A percentile compares a stretch with the other conserved stretches of the same genome.
These are phyloP conservation scores for Neurospora sp. DNA, from an alignment of 495 filamentous ascomycete genomes.

Conservation along the genomic window DNA sequence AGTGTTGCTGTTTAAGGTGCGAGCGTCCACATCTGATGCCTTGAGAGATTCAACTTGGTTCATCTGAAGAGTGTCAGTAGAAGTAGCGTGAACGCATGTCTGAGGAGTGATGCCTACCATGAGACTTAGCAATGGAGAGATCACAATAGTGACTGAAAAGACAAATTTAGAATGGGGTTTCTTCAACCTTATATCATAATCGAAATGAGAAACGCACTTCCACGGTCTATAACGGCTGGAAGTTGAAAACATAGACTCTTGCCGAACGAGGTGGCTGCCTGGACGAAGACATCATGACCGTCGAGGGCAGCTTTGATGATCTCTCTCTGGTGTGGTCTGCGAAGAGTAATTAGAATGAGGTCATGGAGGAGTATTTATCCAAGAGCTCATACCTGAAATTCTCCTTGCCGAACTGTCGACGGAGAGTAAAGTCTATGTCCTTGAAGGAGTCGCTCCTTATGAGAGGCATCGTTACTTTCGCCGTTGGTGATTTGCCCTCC, in stretches of 20 bases:
- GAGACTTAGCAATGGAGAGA: conserved; percentile 80
- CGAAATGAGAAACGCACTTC: conserved; percentile 50
- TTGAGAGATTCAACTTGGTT: conserved; percentile 82
- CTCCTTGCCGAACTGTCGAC: conserved; percentile 68
- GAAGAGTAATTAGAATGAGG: not conserved
- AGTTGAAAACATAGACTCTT: conserved; percentile 94
- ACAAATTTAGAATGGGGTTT: no score
- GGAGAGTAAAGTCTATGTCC: conserved; percentile 80
- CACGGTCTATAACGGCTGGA: conserved; percentile 76
- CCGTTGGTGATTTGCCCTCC: not conserved
- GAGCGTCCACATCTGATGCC: conserved; percentile 64
- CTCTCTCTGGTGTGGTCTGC: conserved; percentile 74
- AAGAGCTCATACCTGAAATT: conserved; percentile 50
- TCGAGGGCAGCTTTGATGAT: conserved; percentile 74
- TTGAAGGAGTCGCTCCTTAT: conserved; percentile 35
- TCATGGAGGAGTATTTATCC: no score
- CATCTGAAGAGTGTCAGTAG: conserved; percentile 43
- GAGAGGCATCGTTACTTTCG: conserved; percentile 25
- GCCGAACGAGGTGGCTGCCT: conserved; percentile 92
- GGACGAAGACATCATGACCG: conserved; percentile 85
- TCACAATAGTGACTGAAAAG: conserved; percentile 68
- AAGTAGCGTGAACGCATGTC: no score
- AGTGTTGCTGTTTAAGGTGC: conserved; percentile 78
- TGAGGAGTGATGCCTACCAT: no score
- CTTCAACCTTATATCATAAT: no score